Evolutionary conservation across 768 basidiomycete genomes (phyloP).

Genomic region (Suillus lakei): DNA sequence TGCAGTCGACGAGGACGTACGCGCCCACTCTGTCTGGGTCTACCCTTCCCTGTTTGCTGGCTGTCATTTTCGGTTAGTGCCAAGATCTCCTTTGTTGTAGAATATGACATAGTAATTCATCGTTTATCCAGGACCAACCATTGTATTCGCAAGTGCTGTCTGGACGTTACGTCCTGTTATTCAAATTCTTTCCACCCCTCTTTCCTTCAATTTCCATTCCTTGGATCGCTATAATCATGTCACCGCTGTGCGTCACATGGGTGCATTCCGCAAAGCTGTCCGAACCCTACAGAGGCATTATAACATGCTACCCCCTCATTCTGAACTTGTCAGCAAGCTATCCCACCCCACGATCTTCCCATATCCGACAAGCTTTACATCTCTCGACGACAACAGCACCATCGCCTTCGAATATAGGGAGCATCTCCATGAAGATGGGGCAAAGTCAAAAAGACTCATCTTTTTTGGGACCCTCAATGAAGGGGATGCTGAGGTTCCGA

Average conservation of each 20-base stretch:
- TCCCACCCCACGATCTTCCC: constrained; percentile 3
- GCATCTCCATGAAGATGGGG: constrained; percentile 4
- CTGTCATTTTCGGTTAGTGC: constrained; percentile 26
- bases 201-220: constrained; percentile 29
- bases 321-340: background rate
- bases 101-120: background rate
- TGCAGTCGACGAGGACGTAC: constrained; percentile 18
- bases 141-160: constrained; percentile 32
- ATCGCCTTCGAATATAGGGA: constrained; percentile 23
- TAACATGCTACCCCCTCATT: constrained; percentile 13
- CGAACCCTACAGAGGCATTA: constrained; percentile 29
- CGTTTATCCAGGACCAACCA: constrained; percentile 25
- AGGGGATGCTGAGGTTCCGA: constrained; percentile 1
- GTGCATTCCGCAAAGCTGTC: constrained; percentile 31
- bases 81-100: constrained; percentile 6
- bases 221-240: constrained; percentile 19
- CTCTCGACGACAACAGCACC: constrained; percentile 12
- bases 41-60: constrained; percentile 31
- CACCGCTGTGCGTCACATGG: constrained; percentile 24
- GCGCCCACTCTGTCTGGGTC: constrained; percentile 17
- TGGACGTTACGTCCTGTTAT: constrained; percentile 27
- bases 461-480: constrained; percentile 17
- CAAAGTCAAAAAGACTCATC: constrained; percentile 4
- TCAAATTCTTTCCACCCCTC: constrained; percentile 28
- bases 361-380: constrained; percentile 15